A percentile compares a stretch with the other conserved stretches of the same genome.
Evolutionary conservation across 768 basidiomycete species (phyloP).

Genomic region (Termitomyces titanicus): DNA sequence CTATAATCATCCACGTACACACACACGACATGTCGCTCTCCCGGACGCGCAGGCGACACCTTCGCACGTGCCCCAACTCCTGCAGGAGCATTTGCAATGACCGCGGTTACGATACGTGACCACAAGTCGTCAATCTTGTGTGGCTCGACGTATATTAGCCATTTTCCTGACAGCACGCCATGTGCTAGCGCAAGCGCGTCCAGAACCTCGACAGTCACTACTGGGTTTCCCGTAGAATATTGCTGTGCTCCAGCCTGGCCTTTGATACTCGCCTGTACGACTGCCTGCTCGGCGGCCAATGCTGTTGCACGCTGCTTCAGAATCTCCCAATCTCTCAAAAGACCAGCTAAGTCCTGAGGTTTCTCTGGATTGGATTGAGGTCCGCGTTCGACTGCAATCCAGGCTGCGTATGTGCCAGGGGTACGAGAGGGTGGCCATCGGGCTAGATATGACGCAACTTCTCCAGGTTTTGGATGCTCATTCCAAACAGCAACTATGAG

Average conservation of each 20-base stretch:
- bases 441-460: slow-evolving; percentile 24
- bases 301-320: slow-evolving; percentile 6
- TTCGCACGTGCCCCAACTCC: slow-evolving; percentile 24
- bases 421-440: slow-evolving; percentile 38
- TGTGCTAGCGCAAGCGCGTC: slow-evolving; percentile 31
- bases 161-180: slow-evolving; percentile 31
- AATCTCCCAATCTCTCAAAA: slow-evolving; percentile 7
- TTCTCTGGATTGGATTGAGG: background rate
- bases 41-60: slow-evolving; percentile 29
- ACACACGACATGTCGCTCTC: slow-evolving; percentile 32
- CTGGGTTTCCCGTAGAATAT: background rate
- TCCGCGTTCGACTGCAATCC: slow-evolving; percentile 31
- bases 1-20: slow-evolving; percentile 30
- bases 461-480: slow-evolving; percentile 19
- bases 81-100: slow-evolving; percentile 9
- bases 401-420: slow-evolving; percentile 25
- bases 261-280: background rate
- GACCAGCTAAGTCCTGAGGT: slow-evolving; percentile 6
- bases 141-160: slow-evolving; percentile 33
- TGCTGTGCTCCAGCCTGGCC: background rate
- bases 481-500: slow-evolving; percentile 22
- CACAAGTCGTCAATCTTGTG: slow-evolving; percentile 31
- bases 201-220: slow-evolving; percentile 26
- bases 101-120: slow-evolving; percentile 26
- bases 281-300: background rate